Percentiles rank a stretch among this genome's conserved stretches.
Evolutionary conservation across 2,329 filamentous ascomycete species (phyloP).

Genomic region (Aspergillus quadricinctus): DNA sequence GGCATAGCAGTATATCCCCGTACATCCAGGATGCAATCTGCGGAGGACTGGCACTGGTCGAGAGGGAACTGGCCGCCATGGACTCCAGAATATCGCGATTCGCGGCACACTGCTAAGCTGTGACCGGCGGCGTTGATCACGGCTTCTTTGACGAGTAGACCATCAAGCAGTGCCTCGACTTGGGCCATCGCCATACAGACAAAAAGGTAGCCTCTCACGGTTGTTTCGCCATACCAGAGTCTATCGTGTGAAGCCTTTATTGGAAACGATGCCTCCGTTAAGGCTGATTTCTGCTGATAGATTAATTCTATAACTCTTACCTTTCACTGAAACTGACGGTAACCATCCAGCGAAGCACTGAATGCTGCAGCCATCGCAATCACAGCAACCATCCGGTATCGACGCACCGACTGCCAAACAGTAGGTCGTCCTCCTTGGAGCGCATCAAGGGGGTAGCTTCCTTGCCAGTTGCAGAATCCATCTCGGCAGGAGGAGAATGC

Average conservation of each 20-base stretch:
- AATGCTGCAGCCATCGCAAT: slow-evolving; percentile 43
- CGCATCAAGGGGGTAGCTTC: slow-evolving; percentile 25
- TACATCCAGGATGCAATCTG: no score
- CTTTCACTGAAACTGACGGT: slow-evolving; percentile 25
- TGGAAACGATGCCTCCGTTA: slow-evolving; percentile 39
- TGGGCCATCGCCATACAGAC: slow-evolving; percentile 23
- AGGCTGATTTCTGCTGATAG: slow-evolving; percentile 25
- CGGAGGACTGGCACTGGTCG: no score
- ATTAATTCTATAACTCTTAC: not conserved
- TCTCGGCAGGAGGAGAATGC: not conserved
- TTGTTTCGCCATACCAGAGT: slow-evolving; percentile 28
- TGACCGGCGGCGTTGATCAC: slow-evolving; percentile 1
- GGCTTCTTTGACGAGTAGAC: slow-evolving; percentile 1
- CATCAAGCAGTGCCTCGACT: slow-evolving; percentile 13
- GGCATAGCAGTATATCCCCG: no score
- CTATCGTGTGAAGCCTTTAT: slow-evolving; percentile 37
- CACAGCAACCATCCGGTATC: slow-evolving; percentile 32
- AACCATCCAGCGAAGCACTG: slow-evolving; percentile 41
- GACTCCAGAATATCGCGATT: slow-evolving; percentile 1
- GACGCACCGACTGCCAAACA: slow-evolving; percentile 35
- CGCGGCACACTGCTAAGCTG: slow-evolving; percentile 1
- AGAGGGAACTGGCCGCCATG: no score
- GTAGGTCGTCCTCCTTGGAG: slow-evolving; percentile 35
- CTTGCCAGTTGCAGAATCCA: not conserved
- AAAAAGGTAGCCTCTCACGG: slow-evolving; percentile 28